Conservation (phyloP, 1,284 basidiomycete genomes). For the Pseudozyma thailandica region DNA sequence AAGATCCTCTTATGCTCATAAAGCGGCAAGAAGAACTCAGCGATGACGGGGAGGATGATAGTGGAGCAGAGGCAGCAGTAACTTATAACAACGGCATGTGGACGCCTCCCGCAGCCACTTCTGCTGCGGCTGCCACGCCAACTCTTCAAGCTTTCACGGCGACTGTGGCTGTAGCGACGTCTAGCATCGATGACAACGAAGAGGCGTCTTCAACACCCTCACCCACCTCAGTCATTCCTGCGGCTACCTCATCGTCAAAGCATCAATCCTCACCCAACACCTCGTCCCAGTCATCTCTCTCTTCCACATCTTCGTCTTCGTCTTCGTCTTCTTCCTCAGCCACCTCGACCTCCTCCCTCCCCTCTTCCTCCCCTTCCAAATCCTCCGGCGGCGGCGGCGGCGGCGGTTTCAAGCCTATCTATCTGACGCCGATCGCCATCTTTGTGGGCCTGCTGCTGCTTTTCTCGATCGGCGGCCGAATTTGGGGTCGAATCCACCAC, state of each 20-base stretch:
- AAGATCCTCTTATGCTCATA: constrained; percentile 2
- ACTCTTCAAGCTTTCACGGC: too few species aligned
- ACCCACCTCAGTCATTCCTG: background rate
- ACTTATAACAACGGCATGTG: constrained; percentile 43
- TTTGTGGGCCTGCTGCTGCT: constrained; percentile 51
- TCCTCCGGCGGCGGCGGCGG: background rate
- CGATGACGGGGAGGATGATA: background rate
- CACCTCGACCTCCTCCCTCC: background rate
- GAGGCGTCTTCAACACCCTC: background rate
- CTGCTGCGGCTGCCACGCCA: too few species aligned
- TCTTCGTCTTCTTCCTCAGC: constrained; percentile 11
- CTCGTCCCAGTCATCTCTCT: too few species aligned
- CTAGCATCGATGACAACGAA: background rate
- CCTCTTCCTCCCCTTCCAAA: background rate
- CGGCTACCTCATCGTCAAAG: background rate
- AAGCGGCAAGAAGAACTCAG: constrained; percentile 13
- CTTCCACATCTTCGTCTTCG: background rate
- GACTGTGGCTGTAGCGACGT: background rate
- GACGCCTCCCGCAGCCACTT: constrained; percentile 28
- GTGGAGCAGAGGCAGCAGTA: background rate
- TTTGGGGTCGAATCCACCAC: constrained; percentile 55
- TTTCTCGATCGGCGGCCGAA: constrained; percentile 50
- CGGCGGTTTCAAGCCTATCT: constrained; percentile 48
- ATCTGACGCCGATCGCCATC: constrained; percentile 53
- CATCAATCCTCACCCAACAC: background rate